Evolutionary conservation across 345 rosid genomes (phyloP).

Genomic region (Dipteronia dyeriana): DNA sequence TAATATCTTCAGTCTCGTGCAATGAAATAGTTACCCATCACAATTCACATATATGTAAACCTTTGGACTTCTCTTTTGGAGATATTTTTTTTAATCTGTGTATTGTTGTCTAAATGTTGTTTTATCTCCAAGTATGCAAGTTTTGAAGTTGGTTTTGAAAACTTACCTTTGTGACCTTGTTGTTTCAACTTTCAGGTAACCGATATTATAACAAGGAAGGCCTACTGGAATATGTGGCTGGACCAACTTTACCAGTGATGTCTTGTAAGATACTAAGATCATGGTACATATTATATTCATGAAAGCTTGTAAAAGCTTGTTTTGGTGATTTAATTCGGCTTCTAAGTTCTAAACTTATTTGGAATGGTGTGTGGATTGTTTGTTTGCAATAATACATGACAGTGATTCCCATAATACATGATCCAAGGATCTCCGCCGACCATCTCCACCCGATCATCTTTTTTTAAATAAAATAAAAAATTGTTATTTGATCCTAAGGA

Average conservation of each 20-base stretch:
- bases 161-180: not conserved
- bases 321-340: not conserved
- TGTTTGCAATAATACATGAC: not conserved
- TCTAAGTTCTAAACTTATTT: not conserved
- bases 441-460: too few species aligned
- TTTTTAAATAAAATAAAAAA: too few species aligned
- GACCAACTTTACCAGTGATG: slow-evolving; percentile 8
- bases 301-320: slow-evolving; percentile 10
- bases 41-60: not conserved
- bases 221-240: slow-evolving; percentile 5
- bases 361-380: slow-evolving; percentile 8
- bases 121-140: not conserved
- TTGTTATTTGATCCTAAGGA: too few species aligned
- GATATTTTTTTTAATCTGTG: not conserved
- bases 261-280: slow-evolving; percentile 17
- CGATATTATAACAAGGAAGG: slow-evolving; percentile 15
- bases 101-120: not conserved
- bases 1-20: not conserved
- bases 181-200: not conserved
- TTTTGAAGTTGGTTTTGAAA: not conserved
- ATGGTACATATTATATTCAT: not conserved
- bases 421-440: too few species aligned
- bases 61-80: not conserved
- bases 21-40: not conserved
- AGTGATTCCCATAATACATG: not conserved